These are phyloP conservation scores for Phialophora verrucosa DNA, from an alignment of 2,329 filamentous ascomycete species.

Conservation along the genomic window DNA sequence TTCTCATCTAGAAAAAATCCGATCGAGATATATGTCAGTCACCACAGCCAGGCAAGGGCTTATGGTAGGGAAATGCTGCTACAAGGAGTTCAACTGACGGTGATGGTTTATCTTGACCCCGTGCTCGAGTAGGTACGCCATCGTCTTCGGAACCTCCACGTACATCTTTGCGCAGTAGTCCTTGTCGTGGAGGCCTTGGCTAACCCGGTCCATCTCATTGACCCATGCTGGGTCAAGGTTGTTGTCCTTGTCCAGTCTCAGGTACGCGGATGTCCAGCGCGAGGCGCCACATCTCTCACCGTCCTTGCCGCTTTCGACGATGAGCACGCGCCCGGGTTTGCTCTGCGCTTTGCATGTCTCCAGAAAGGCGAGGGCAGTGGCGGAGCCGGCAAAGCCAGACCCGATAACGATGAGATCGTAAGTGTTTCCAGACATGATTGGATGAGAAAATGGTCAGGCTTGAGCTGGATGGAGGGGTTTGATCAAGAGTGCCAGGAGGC, in stretches of 20 bases:
- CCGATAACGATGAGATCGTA: constrained; percentile 10
- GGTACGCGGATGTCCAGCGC: constrained; percentile 49
- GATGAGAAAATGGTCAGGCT: background rate
- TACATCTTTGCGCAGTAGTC: constrained; percentile 50
- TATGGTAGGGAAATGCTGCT: no score
- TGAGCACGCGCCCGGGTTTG: constrained; percentile 46
- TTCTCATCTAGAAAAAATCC: constrained; percentile 41
- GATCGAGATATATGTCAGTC: no score
- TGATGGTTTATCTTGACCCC: constrained; percentile 45
- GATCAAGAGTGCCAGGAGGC: no score
- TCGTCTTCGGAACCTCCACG: constrained; percentile 46
- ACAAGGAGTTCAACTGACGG: background rate
- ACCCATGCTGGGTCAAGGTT: constrained; percentile 33
- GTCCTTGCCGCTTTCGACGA: constrained; percentile 49
- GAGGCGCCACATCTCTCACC: constrained; percentile 48
- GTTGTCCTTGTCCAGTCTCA: constrained; percentile 47
- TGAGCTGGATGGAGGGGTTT: background rate
- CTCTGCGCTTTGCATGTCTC: constrained; percentile 45
- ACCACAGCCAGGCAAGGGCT: no score
- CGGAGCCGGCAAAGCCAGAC: constrained; percentile 8
- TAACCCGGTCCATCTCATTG: constrained; percentile 30
- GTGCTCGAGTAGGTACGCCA: constrained; percentile 46
- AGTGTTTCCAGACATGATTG: constrained; percentile 3
- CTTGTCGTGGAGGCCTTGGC: constrained; percentile 45
- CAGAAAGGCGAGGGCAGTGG: constrained; percentile 40